Evolutionary conservation across 805 yeast genomes (phyloP).

Genomic region (Candida railenensis): DNA sequence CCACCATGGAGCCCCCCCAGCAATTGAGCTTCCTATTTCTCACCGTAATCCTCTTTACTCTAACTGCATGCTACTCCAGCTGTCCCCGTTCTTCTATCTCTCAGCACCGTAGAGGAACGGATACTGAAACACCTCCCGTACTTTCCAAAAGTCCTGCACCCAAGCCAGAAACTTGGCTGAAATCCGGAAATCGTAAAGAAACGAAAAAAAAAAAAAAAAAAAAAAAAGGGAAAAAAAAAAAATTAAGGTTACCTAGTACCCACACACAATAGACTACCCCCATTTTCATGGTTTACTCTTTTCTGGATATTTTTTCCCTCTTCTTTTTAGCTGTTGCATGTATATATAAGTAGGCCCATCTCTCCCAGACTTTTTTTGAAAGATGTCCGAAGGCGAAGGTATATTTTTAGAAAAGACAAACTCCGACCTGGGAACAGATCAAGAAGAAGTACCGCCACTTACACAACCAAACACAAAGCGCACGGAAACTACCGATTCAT

Average conservation of each 20-base stretch:
- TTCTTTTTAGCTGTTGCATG: background rate
- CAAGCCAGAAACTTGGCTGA: background rate
- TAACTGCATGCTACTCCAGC: too few relatives aligned
- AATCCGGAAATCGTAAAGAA: background rate
- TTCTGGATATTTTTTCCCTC: background rate
- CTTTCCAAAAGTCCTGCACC: too few relatives aligned
- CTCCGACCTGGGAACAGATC: background rate
- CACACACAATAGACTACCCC: background rate
- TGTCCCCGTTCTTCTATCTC: too few relatives aligned
- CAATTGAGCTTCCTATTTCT: too few relatives aligned
- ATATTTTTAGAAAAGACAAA: background rate
- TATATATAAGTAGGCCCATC: background rate
- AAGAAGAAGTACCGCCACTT: background rate
- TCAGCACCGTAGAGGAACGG: too few relatives aligned
- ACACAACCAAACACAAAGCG: background rate
- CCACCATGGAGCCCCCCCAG: too few relatives aligned
- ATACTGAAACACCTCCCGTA: too few relatives aligned
- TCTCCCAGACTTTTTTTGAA: background rate
- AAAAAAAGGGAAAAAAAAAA: background rate
- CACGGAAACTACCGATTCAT: background rate
- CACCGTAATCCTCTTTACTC: too few relatives aligned
- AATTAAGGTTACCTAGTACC: background rate
- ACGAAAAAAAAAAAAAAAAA: background rate
- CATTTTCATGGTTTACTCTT: background rate
- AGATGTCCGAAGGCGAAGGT: background rate